Percentiles rank a stretch among this genome's conserved stretches.
phyloP scores from a whole-genome alignment of 108 stramenopile genomes.

The Stephanodiscus triporus region DNA sequence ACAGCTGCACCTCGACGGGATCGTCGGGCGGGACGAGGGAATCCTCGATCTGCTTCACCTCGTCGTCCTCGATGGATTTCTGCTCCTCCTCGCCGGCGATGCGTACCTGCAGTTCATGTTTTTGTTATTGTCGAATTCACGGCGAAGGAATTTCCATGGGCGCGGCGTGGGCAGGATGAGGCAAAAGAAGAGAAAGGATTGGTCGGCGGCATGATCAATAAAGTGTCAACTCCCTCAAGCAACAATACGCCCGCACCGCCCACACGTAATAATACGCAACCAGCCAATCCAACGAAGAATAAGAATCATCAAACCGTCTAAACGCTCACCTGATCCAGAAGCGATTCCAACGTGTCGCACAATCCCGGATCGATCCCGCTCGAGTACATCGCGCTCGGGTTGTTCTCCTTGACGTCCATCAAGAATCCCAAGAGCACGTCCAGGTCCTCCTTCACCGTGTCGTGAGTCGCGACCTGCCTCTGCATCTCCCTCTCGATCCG shows the following conservation, averaged over 20 bases:
- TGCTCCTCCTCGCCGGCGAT: constrained; percentile 78
- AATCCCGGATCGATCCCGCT: constrained; percentile 49
- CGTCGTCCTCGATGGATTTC: constrained; percentile 72
- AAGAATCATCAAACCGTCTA: neutral
- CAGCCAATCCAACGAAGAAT: neutral
- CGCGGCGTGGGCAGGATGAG: too few species aligned
- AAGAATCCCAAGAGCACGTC: constrained; percentile 69
- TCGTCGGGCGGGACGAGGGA: constrained; percentile 84
- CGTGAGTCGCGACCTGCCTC: constrained; percentile 58
- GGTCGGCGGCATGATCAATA: too few species aligned
- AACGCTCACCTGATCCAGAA: constrained; percentile 78
- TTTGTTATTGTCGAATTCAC: neutral
- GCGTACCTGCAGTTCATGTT: constrained; percentile 50
- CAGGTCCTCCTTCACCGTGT: constrained; percentile 74
- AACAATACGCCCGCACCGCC: too few species aligned
- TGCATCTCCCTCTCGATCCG: constrained; percentile 82
- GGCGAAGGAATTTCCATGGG: too few species aligned
- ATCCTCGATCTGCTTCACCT: constrained; percentile 82
- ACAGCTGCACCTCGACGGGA: constrained; percentile 67
- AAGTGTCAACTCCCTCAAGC: too few species aligned
- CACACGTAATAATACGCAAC: too few species aligned
- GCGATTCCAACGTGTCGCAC: constrained; percentile 43
- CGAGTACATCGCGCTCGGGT: constrained; percentile 81
- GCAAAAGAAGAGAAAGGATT: neutral
- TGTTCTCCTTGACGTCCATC: constrained; percentile 77